Base-by-base conservation (phyloP, 805 yeast genomes). In the Kluyveromyces starmeri region DNA sequence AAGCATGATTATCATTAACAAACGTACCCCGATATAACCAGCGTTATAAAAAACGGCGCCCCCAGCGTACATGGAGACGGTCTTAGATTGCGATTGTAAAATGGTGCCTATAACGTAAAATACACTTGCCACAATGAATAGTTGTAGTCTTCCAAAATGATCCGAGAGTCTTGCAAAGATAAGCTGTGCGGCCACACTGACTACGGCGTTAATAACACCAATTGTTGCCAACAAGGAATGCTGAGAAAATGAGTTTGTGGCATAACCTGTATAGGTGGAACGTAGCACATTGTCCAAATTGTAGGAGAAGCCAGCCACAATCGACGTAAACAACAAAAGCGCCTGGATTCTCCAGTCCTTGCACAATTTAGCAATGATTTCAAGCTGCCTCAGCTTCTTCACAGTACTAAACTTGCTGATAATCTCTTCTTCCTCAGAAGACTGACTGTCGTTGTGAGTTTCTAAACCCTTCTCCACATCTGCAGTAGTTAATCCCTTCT, bases 21-120 rank as follows among this genome's bases (percentile, higher is more conserved):
- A 61, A 24, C 73, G 61, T 16, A 75, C 65, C 40, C 88, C 85
- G 20, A 79, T 71, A 52, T 73, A 78, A 10, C 92, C 79, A 33
- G 55, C 40, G 38, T 57, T 58, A 37, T 62, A 64, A 24, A 64
- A 53, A 19, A 73, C 68, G 0, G 77, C 61, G 47, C 80, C 81
- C 16, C 70, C 80, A 20, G 75, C 74, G 41, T 63, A 74, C 27
- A 68, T 59, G 35, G 69, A 61, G 16, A 73, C 65, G 42, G 70
- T 67, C 36, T 61, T 64, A 9, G 78, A 73, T 50, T 71, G 75
- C 5, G 70, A 65, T 55, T 71, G 70, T 39, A 73, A 68, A 26
- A 74, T 56, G 3, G 78, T 73, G 16, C 80, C 80, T 25, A 74
- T 59, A 8, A 62, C 61, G 46, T 74, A 74, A 33, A 73, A 62